phyloP scores from a whole-genome alignment of 192 early-diverging fungal genomes.

The Coemansia sp. region DNA sequence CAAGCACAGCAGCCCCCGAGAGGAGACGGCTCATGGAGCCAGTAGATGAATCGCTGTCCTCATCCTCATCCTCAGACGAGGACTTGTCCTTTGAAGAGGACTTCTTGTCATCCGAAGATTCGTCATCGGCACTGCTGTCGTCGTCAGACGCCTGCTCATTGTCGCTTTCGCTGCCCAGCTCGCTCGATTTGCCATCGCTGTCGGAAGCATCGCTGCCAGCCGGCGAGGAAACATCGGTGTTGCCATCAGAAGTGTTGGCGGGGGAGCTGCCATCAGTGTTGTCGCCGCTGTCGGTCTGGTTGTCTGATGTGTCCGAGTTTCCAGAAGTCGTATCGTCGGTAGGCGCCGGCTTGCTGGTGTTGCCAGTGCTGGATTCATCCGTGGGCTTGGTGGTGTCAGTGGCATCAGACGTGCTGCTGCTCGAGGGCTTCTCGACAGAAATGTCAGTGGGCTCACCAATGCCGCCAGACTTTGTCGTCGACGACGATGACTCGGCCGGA shows the following conservation, averaged over 20 bases:
- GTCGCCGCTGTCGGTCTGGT: not conserved
- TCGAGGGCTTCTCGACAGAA: not conserved
- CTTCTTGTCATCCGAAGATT: not conserved
- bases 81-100: not conserved
- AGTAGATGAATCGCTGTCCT: constrained; percentile 14
- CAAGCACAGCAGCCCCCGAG: constrained; percentile 30
- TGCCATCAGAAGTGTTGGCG: not conserved
- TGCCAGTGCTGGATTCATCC: not conserved
- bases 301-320: not conserved
- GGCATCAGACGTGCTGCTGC: not conserved
- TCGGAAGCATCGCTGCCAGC: not conserved
- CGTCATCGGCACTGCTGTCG: not conserved
- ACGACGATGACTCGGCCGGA: not conserved
- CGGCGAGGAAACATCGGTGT: not conserved
- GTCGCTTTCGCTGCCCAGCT: constrained; percentile 4
- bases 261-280: not conserved
- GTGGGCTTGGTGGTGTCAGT: not conserved
- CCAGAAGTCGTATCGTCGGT: not conserved
- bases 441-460: constrained; percentile 20
- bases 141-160: constrained; percentile 1
- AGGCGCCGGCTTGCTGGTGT: not conserved
- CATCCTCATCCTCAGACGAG: constrained; percentile 7
- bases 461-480: constrained; percentile 6
- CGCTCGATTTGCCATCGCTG: not conserved
- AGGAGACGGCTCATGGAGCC: constrained; percentile 23